Base-by-base conservation (phyloP, 2,329 filamentous ascomycete genomes). In the Aspergillus aculeatinus region DNA sequence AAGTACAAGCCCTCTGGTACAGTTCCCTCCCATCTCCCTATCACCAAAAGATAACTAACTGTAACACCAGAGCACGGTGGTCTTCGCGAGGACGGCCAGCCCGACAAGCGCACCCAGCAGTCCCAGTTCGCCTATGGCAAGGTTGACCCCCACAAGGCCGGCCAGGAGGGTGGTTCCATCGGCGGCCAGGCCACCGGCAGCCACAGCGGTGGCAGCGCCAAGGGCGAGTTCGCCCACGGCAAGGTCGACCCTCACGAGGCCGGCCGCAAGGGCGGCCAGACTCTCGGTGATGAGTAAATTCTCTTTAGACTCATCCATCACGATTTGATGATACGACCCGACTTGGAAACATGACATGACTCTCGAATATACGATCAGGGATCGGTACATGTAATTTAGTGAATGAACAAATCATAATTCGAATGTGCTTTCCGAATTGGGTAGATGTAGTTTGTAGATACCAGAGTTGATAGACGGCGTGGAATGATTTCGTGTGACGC, bases 1-100 rank as follows among this genome's bases (percentile, higher is more conserved):
- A 59, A 59, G 48, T 59, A 59, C 57, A 59, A 59, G 57, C 57
- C 57, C 47, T 55, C 27, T 48, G 57, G 57, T 59, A 59, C 47
- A 14, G 21, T 16, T 21, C 10, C 14, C 23, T 4, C 6, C 16
- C 4, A 5, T 11, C n/a, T 4, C 35, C 9, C 1, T 4, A n/a
- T 14, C 23, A 6, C 23, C 16, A 16, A 11, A n/a, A 19, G 9
- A 7, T 11, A 4, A 12, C 29, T 11, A 25, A 42, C 25, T 42
- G 5, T 39, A 42, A 33, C 27, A 7, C n/a, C n/a, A 59, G 57
- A 59, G 33, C 57, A 59, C 57, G 33, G 48, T 25, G 57, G 57
- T 21, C 51, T 47, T 31, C 57, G 57, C 48, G 57, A 59, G 55
- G 57, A 59, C 33, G 54, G 54, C 47, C 47, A 59, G 52, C 57